These are phyloP conservation scores for Naegleria fowleri DNA, from an alignment of 208 protist species.

Conservation along the genomic window DNA sequence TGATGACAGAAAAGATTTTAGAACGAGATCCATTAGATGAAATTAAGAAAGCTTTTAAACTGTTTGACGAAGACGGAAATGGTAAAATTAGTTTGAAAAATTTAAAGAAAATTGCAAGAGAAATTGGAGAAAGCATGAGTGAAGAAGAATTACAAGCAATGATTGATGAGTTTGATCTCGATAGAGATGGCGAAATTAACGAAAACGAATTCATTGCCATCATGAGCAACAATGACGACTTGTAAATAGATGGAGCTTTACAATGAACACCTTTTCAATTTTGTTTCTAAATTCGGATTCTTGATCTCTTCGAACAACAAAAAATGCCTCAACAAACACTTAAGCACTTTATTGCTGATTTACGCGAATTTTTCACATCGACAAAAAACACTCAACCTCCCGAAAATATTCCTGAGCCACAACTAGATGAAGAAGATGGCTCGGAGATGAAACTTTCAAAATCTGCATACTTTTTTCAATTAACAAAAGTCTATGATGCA, in stretches of 20 bases:
- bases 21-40: slow-evolving; percentile 84
- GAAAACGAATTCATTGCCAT: slow-evolving; percentile 88
- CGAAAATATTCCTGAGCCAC: neutral
- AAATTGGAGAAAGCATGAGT: slow-evolving; percentile 88
- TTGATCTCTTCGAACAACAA: no score
- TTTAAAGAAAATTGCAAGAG: slow-evolving; percentile 78
- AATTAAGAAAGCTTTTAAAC: slow-evolving; percentile 88
- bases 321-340: neutral
- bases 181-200: slow-evolving; percentile 90
- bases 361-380: neutral
- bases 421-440: neutral
- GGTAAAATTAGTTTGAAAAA: slow-evolving; percentile 86
- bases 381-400: neutral
- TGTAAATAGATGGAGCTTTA: slow-evolving; percentile 31
- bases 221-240: slow-evolving; percentile 85
- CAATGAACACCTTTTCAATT: no score
- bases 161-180: slow-evolving; percentile 92
- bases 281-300: no score
- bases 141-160: slow-evolving; percentile 94
- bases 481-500: neutral
- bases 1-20: slow-evolving; percentile 82
- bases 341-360: neutral
- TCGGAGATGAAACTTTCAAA: neutral
- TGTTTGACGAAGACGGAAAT: slow-evolving; percentile 91
- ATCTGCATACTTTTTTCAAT: neutral